Percentiles rank a stretch among this genome's conserved stretches.
Conservation (phyloP, 2,329 filamentous ascomycete species). For the Claviceps lovelessii region DNA sequence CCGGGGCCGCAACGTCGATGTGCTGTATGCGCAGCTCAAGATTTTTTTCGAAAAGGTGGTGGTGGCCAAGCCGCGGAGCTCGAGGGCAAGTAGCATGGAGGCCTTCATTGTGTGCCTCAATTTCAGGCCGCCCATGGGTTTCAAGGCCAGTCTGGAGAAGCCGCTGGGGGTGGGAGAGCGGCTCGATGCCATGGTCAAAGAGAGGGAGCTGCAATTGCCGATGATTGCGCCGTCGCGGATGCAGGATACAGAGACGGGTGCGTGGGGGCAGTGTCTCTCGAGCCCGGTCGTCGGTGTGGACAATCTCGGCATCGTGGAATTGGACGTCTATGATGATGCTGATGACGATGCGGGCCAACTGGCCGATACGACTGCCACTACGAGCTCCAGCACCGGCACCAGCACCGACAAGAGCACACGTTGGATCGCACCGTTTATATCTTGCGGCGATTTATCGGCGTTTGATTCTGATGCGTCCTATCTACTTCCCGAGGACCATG, state of each 20-base stretch:
- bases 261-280: slow-evolving; percentile 25
- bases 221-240: slow-evolving; percentile 27
- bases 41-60: slow-evolving; percentile 74
- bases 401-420: slow-evolving; percentile 28
- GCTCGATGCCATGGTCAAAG: slow-evolving; percentile 34
- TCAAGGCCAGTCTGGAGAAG: slow-evolving; percentile 60
- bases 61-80: slow-evolving; percentile 86
- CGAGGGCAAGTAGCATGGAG: slow-evolving; percentile 89
- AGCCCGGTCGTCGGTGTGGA: slow-evolving; percentile 10
- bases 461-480: slow-evolving; percentile 97
- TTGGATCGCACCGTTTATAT: slow-evolving; percentile 92
- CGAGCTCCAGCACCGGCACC: slow-evolving; percentile 7
- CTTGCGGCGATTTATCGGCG: slow-evolving; percentile 88
- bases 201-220: slow-evolving; percentile 26
- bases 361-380: slow-evolving; percentile 21
- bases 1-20: slow-evolving; percentile 82
- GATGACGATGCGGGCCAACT: slow-evolving; percentile 12
- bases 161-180: slow-evolving; percentile 53
- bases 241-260: slow-evolving; percentile 30
- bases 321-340: slow-evolving; percentile 34
- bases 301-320: slow-evolving; percentile 28
- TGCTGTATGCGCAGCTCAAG: slow-evolving; percentile 86
- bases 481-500: slow-evolving; percentile 68
- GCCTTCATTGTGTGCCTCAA: slow-evolving; percentile 92
- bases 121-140: slow-evolving; percentile 66